Base-by-base conservation (phyloP, 768 basidiomycete species). In the Tulasnella sp. region DNA sequence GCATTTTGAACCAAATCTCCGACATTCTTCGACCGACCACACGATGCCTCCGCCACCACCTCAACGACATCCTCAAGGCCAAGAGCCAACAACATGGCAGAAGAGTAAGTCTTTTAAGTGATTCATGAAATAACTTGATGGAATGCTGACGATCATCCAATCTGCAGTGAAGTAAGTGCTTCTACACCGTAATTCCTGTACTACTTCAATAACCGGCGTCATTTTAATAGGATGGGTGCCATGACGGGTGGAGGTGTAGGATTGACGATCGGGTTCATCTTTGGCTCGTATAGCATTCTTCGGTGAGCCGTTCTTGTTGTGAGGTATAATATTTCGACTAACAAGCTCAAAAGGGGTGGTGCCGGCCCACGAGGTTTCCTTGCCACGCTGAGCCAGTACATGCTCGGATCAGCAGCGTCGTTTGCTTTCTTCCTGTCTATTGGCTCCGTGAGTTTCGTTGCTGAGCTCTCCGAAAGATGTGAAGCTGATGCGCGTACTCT, bases 381-480 rank as follows among this genome's bases (percentile, higher is more conserved):
- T 32, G 90, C 93, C 4, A 97, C 97, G 0, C 87, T 99, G 67
- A 96, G 95, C 16, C 94, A 95, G 77, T 98, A 98, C 80, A 99
- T 99, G 97, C 86, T 98, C 35, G 93, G 92, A 77, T 98, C 96
- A 77, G 96, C 93, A 5, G 95, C 95, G 8, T 97, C 96, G 0
- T 98, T 99, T 80, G 90, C 90, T 2, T 98, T 98, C 83, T 98
- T 98, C 89, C 89, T 98, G 74, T 87, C 94, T 44, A 92, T 97
- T 77, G 91, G 94, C 78, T 94, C 94, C 36, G 94, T 95, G 78
- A 77, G 88, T 78, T 4, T 71, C 74, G 47, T 69, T 47, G 70
- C 69, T 74, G 69, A 26, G 62, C 66, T 59, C 34, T 66, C 63
- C 73, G 26, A 39, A 36, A 3, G 2, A 72, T 44, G 72, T 36